Evolutionary conservation across 495 filamentous ascomycete genomes (phyloP).

Genomic region (Tuber melanosporum): DNA sequence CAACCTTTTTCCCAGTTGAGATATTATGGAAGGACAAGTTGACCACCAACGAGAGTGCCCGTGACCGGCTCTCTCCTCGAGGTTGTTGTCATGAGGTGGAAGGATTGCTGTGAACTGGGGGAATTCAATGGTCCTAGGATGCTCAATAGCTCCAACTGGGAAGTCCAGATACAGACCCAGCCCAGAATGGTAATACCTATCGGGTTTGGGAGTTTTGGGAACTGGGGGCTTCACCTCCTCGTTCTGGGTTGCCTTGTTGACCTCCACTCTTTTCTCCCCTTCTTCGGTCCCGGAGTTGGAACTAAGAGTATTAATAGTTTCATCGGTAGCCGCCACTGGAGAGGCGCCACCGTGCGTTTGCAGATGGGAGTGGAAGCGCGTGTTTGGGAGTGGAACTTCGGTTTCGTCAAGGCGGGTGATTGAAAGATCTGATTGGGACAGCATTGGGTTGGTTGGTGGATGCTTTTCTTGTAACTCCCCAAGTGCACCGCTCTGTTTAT

Average conservation of each 20-base stretch:
- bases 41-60: neutral
- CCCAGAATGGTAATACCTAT: neutral
- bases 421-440: neutral
- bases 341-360: neutral
- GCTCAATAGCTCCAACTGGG: neutral
- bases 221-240: neutral
- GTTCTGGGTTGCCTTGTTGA: neutral
- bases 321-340: neutral
- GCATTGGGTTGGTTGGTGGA: neutral
- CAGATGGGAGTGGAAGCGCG: neutral
- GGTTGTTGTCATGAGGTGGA: neutral
- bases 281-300: neutral
- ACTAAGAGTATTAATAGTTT: neutral
- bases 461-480: neutral
- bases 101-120: neutral
- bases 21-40: neutral
- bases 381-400: neutral
- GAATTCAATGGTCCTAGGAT: neutral
- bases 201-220: neutral
- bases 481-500: neutral
- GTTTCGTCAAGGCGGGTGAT: rapidly evolving
- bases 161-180: neutral
- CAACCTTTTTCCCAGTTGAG: neutral
- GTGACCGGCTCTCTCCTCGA: neutral
- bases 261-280: neutral